Percentiles rank a stretch among this genome's conserved stretches.
Conservation (phyloP, 2,329 filamentous ascomycete genomes). For the Epichloe amarillans region DNA sequence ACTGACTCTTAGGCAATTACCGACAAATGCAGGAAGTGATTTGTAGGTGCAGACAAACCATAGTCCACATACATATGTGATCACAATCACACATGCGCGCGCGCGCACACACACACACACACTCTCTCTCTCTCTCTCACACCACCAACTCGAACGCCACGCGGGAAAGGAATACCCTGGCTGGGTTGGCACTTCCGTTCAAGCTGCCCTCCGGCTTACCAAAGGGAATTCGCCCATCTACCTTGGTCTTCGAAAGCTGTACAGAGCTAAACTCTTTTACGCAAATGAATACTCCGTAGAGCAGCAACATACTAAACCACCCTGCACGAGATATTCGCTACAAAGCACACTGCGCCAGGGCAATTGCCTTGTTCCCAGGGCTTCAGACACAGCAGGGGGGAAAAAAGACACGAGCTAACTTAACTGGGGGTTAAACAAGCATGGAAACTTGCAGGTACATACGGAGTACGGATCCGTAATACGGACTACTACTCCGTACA, state of each 20-base stretch:
- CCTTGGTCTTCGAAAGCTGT: neutral
- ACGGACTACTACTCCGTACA: neutral
- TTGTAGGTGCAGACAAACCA: neutral
- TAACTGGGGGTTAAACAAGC: neutral
- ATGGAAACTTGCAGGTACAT: neutral
- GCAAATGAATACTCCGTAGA: too few relatives aligned
- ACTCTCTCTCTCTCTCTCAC: neutral
- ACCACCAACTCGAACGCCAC: constrained; percentile 5
- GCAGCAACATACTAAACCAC: too few relatives aligned
- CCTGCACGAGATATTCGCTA: neutral
- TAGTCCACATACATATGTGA: constrained; percentile 3
- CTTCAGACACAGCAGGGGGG: neutral
- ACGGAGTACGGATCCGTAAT: too few relatives aligned
- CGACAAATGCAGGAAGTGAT: constrained; percentile 7
- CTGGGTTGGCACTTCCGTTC: neutral
- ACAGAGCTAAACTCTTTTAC: neutral
- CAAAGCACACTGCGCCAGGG: neutral
- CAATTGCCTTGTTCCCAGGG: neutral
- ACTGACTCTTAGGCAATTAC: constrained; percentile 6
- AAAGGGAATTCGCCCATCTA: neutral
- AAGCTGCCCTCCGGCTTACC: neutral
- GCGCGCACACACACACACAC: neutral
- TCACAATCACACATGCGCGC: constrained; percentile 3
- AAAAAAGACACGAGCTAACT: neutral
- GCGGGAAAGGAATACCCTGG: constrained; percentile 1